Evolutionary conservation across 2,329 filamentous ascomycete genomes (phyloP).

Genomic region (Drechslerella stenobrocha): DNA sequence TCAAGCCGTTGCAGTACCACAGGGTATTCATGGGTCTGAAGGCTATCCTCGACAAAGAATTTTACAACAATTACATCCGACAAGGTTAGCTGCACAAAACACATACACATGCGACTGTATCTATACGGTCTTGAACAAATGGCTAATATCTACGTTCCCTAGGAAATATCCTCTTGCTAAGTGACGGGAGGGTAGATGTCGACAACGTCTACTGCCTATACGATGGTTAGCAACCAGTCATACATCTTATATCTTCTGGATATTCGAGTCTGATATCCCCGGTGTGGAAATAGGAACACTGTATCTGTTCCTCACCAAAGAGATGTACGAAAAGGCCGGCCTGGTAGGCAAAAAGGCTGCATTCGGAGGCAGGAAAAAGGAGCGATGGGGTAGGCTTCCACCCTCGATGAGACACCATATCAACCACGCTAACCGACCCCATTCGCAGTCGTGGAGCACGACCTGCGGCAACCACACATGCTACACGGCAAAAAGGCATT

Average conservation of each 20-base stretch:
- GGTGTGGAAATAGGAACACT: conserved; percentile 63
- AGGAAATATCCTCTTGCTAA: conserved; percentile 83
- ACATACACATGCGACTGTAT: neutral
- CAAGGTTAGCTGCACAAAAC: conserved; percentile 61
- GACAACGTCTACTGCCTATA: conserved; percentile 73
- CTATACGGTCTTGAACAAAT: neutral
- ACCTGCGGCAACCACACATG: conserved; percentile 76
- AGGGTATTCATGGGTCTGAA: conserved; percentile 72
- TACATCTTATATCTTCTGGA: neutral
- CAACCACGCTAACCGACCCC: conserved; percentile 4
- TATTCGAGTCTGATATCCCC: neutral
- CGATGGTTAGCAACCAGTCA: conserved; percentile 67
- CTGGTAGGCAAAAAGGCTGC: conserved; percentile 69
- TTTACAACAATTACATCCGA: conserved; percentile 85
- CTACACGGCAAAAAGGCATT: conserved; percentile 80
- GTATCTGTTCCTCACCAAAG: conserved; percentile 75
- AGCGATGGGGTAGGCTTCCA: conserved; percentile 67
- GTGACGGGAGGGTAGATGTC: conserved; percentile 70
- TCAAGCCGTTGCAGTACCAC: conserved; percentile 60
- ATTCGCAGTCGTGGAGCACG: conserved; percentile 69
- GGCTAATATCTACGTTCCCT: conserved; percentile 12
- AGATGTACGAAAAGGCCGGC: conserved; percentile 80
- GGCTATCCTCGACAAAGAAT: conserved; percentile 71
- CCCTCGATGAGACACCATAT: conserved; percentile 39
- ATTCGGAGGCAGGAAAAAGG: conserved; percentile 63